Base-by-base conservation (phyloP, 805 yeast genomes). In the Saccharomycopsis guyanensis region DNA sequence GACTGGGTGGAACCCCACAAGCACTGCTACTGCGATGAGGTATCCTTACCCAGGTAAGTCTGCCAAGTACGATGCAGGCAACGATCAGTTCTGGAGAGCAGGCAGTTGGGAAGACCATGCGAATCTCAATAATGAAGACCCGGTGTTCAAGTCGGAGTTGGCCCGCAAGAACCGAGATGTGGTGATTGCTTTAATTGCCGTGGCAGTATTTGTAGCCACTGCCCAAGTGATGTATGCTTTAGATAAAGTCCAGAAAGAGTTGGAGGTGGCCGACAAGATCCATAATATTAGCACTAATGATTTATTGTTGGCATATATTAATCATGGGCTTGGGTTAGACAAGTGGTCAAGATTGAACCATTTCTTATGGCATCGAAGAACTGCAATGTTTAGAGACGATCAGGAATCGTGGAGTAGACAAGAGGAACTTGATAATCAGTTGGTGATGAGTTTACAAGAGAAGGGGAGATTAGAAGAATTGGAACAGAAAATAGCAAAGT, bases 81-180 rank as follows among this genome's bases (percentile, higher is more conserved):
- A 52, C 39, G 55, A 71, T 44, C 61, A 60, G 35, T 71, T 70
- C 57, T 70, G 75, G 73, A 65, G 60, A 31, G 76, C 76, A 7
- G 75, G 71, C 2, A 71, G 71, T 1, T 72, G 77, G 77, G 75
- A 71, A 43, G 76, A 72, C 52, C 69, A 68, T 56, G 70, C 70
- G 23, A 40, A 46, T 6, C 42, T 59, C 40, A 36, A 38, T 12
- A 29, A 44, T 16, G 24, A 62, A 42, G 56, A 55, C 46, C 54
- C 57, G 51, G 55, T 48, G 22, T 57, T 41, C 57, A 59, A 18
- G 54, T 55, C 31, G 54, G 62, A 16, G 49, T 56, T 41, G 47
- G 54, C 52, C 37, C 52, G 37, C 51, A 47, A 43, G 51, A 59
- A 15, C 36, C 55, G 38, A 38, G 55, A 38, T 24, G 49, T 32